Conservation (phyloP, 495 filamentous ascomycete genomes). For the Aspergillus ostianus region DNA sequence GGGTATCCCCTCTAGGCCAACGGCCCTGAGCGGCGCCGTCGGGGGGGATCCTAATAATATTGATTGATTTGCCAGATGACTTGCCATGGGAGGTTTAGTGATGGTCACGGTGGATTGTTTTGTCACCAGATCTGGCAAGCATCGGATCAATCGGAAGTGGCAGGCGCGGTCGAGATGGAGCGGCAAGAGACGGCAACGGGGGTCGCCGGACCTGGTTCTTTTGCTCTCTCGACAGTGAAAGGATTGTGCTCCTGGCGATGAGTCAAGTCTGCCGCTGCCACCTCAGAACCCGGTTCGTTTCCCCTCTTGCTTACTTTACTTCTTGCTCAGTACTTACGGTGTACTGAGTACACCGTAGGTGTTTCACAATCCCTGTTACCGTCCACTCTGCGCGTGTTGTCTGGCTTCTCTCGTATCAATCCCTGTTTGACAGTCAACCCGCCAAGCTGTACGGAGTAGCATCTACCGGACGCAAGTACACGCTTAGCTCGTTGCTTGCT, state of each 20-base stretch:
- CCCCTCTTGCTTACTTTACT: too few relatives aligned
- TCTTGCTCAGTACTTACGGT: too few relatives aligned
- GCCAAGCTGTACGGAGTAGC: too few relatives aligned
- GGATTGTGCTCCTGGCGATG: neutral
- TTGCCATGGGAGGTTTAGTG: constrained; percentile 21
- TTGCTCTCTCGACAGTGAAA: neutral
- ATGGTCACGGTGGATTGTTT: constrained; percentile 23
- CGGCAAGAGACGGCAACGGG: constrained; percentile 16
- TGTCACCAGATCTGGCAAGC: constrained; percentile 23
- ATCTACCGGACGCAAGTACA: too few relatives aligned
- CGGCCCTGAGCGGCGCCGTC: constrained; percentile 10
- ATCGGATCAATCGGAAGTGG: constrained; percentile 26
- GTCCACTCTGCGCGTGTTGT: neutral
- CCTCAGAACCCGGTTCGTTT: too few relatives aligned
- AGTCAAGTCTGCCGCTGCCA: constrained; percentile 2
- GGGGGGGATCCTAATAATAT: constrained; percentile 17
- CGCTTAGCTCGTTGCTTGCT: neutral
- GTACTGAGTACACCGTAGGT: too few relatives aligned
- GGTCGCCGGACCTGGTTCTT: constrained; percentile 1
- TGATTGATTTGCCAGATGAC: constrained; percentile 26
- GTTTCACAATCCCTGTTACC: neutral
- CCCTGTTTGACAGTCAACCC: too few relatives aligned
- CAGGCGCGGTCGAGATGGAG: constrained; percentile 5
- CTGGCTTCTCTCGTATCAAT: too few relatives aligned
- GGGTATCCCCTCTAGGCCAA: constrained; percentile 1